phyloP scores from a whole-genome alignment of 164 flowering plant species.

The Vitis riparia region DNA sequence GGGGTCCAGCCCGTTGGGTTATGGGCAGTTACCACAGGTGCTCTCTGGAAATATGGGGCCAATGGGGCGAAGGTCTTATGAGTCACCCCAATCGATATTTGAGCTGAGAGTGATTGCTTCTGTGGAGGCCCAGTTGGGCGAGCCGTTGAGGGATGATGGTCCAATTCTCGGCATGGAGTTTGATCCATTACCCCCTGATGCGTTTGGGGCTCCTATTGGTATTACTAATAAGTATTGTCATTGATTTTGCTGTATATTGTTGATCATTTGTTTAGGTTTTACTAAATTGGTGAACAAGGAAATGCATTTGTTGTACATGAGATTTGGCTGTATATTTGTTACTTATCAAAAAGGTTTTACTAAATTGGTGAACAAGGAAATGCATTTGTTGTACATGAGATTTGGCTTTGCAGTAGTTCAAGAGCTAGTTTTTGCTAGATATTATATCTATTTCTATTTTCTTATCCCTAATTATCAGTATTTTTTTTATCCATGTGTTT shows the following conservation, averaged over 20 bases:
- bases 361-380: too few relatives aligned
- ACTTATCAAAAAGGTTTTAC: too few relatives aligned
- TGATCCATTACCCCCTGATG: constrained; percentile 97
- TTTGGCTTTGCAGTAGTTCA: too few relatives aligned
- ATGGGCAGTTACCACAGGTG: constrained; percentile 23
- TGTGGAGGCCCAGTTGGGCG: constrained; percentile 91
- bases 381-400: too few relatives aligned
- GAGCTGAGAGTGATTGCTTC: constrained; percentile 77
- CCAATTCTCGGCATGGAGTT: constrained; percentile 96
- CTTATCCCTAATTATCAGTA: too few relatives aligned
- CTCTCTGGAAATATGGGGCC: constrained; percentile 32
- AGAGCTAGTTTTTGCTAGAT: too few relatives aligned
- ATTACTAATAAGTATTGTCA: constrained; percentile 1
- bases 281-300: too few relatives aligned
- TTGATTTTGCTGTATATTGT: not conserved
- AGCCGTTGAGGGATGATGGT: constrained; percentile 82
- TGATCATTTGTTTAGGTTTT: too few relatives aligned
- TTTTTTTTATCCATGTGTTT: not conserved
- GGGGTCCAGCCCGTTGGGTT: constrained; percentile 53
- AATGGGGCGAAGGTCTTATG: constrained; percentile 51
- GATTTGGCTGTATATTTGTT: too few relatives aligned
- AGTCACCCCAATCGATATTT: constrained; percentile 53
- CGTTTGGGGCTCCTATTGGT: constrained; percentile 90
- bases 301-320: too few relatives aligned
- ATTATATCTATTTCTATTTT: too few relatives aligned